Evolutionary conservation across 495 filamentous ascomycete genomes (phyloP), one percentile per base, ranked within the genome.

Genomic region (Trichoderma virens): DNA sequence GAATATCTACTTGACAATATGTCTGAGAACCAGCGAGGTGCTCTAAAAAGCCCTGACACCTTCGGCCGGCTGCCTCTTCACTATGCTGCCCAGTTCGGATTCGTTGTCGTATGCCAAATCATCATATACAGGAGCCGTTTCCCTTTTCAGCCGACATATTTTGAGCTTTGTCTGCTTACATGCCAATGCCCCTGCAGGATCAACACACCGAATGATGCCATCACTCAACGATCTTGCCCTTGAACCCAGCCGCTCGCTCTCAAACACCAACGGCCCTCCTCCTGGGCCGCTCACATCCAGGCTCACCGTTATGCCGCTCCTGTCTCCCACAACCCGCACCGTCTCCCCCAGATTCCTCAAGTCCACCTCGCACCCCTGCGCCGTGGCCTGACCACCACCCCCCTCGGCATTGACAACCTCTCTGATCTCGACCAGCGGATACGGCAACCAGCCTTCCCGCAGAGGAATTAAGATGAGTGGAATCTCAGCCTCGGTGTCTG

Each of bases 11-110:
- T 98, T 16, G 84, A 91, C 27, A 75, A 81, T 7, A 80, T 98
- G 45, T 80, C 78, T n/a, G 81, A 83, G 2, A 71, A 82, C 13
- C 94, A 98, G 66, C 82, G 88, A 13, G 61, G 69, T n/a, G 87
- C 90, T 4, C 72, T 98, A 27, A 76, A 82, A 54, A 81, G 82
- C 25, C 86, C 80, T 64, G 94, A 98, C 76, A 71, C 84, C 2
- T 90, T 92, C 60, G 92, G 92, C 5, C 90, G 94, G 11, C 85
- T 92, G 38, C 92, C 94, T 28, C 79, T 98, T 31, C 94, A 98
- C 71, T 98, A 98, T 74, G 93, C 91, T 4, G 94, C 94, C 0
- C 91, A 97, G 75, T 96, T 94, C 72, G 94, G 94, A 3, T 90
- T 97, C 69, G 89, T 90, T 28, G 84, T 88, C 59, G 86, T 97